Evolutionary conservation across 2,329 filamentous ascomycete genomes (phyloP).

Genomic region (Tolypocladium paradoxum): DNA sequence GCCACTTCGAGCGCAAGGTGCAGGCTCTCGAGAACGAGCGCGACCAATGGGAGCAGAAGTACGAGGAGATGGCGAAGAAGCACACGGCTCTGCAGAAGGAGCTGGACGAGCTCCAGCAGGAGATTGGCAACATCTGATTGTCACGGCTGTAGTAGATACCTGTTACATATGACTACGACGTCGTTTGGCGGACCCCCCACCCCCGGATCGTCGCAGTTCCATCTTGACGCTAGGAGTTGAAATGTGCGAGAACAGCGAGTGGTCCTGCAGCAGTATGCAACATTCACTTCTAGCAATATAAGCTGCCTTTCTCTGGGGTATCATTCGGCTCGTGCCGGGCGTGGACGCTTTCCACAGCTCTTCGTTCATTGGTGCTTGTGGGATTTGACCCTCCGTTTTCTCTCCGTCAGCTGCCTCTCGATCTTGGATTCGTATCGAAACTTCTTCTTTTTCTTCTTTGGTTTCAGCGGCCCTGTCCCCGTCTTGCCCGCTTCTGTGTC

Average conservation of each 20-base stretch:
- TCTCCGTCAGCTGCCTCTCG: slow-evolving; percentile 64
- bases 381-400: slow-evolving; percentile 58
- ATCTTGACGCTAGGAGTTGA: slow-evolving; percentile 13
- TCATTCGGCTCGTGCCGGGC: slow-evolving; percentile 9
- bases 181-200: neutral
- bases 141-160: slow-evolving; percentile 11
- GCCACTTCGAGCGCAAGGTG: slow-evolving; percentile 98
- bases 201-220: slow-evolving; percentile 5
- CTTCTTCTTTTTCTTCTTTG: slow-evolving; percentile 78
- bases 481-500: slow-evolving; percentile 16
- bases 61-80: slow-evolving; percentile 95
- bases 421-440: slow-evolving; percentile 88
- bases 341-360: neutral
- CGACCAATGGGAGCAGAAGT: slow-evolving; percentile 94
- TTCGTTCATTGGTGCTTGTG: neutral
- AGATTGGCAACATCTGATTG: slow-evolving; percentile 84
- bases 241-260: slow-evolving; percentile 16
- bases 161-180: neutral
- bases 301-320: slow-evolving; percentile 18
- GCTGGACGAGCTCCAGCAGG: slow-evolving; percentile 77
- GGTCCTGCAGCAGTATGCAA: slow-evolving; percentile 18
- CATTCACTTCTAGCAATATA: slow-evolving; percentile 19
- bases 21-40: slow-evolving; percentile 86
- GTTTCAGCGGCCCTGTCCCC: slow-evolving; percentile 21
- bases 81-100: slow-evolving; percentile 77